phyloP scores from a whole-genome alignment of 179 eudicot species.

The Spinacia oleracea region DNA sequence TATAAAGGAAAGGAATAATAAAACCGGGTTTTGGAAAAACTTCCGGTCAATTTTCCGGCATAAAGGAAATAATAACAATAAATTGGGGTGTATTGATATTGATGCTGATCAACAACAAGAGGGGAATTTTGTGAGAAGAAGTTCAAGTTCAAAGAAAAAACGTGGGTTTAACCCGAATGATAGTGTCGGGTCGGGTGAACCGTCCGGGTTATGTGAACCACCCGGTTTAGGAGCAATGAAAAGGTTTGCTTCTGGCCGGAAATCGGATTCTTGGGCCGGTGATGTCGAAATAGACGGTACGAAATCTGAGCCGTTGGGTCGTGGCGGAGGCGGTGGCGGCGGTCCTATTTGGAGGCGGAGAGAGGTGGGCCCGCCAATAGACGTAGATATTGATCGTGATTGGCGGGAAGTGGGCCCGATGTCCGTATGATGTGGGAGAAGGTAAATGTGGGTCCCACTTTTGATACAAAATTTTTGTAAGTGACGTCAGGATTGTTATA shows the following conservation, averaged over 20 bases:
- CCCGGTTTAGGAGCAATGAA: constrained; percentile 55
- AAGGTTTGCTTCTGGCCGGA: constrained; percentile 70
- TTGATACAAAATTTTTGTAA: not conserved
- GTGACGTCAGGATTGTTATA: constrained; percentile 16
- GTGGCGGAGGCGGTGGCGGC: not conserved
- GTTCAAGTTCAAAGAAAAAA: constrained; percentile 20
- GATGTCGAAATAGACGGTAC: constrained; percentile 32
- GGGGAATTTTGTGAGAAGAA: constrained; percentile 22
- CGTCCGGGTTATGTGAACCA: not conserved
- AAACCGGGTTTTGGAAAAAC: constrained; percentile 40
- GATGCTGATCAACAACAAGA: constrained; percentile 13
- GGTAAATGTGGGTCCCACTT: constrained; percentile 23
- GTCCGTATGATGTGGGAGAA: constrained; percentile 18
- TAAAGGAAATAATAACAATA: constrained; percentile 16
- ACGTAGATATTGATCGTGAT: constrained; percentile 25
- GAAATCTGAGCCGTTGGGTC: constrained; percentile 30
- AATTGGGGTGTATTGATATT: not conserved
- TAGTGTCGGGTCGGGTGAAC: constrained; percentile 1
- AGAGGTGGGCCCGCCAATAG: constrained; percentile 14
- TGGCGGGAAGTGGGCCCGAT: constrained; percentile 32
- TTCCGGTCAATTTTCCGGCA: constrained; percentile 45
- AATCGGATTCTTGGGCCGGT: constrained; percentile 51
- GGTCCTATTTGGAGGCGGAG: constrained; percentile 32
- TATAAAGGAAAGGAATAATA: constrained; percentile 12
- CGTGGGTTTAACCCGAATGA: constrained; percentile 20